Conservation (phyloP, 257 asterid species). For the Ocimum tenuiflorum region DNA sequence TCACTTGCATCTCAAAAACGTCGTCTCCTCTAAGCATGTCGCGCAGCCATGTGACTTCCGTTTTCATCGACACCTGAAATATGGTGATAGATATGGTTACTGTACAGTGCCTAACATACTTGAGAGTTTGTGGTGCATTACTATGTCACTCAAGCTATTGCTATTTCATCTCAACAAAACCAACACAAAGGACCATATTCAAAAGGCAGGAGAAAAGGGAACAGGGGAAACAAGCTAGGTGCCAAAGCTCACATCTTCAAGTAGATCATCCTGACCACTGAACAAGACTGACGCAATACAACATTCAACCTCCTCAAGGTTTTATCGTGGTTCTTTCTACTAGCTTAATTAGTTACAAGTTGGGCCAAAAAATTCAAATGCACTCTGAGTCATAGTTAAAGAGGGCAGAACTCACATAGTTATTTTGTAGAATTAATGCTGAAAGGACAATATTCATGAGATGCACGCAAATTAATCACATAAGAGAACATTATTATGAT, state of each 20-base stretch:
- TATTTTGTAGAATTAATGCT: too few relatives aligned
- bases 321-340: not conserved
- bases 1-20: slow-evolving; percentile 85
- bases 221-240: not conserved
- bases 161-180: too few relatives aligned
- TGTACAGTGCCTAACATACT: not conserved
- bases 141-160: not conserved
- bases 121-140: too few relatives aligned
- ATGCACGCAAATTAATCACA: not conserved
- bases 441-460: not conserved
- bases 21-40: slow-evolving; percentile 98
- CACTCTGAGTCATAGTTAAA: not conserved
- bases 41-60: slow-evolving; percentile 89
- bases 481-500: not conserved
- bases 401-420: not conserved
- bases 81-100: not conserved
- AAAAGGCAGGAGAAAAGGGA: not conserved
- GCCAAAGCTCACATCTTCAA: not conserved
- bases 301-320: not conserved
- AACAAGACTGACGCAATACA: not conserved
- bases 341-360: slow-evolving; percentile 3
- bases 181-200: not conserved
- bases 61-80: slow-evolving; percentile 89
- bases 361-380: not conserved
- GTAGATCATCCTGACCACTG: not conserved